Base-by-base conservation (phyloP, 768 basidiomycete genomes). In the Mycena filopes region DNA sequence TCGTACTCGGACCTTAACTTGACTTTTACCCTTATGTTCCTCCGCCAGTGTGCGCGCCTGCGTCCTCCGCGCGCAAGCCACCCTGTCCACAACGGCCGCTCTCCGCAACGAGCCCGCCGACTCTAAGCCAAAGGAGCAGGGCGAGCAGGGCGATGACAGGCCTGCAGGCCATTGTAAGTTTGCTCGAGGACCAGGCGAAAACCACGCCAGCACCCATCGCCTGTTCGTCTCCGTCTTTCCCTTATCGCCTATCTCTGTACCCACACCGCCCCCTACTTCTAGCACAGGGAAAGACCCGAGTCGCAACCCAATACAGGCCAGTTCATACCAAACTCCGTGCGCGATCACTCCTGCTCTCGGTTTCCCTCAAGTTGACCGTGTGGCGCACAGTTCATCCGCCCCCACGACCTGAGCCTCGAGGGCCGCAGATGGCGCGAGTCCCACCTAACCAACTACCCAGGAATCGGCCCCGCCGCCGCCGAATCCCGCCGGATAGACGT, bases 401-500 rank as follows among this genome's bases (percentile, higher is more conserved):
- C 86, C 12, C 73, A 78, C 61, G 78, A 82, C 66, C 80, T 85
- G 66, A 75, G 79, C 10, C 75, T 79, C 65, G 73, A 80, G 48
- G 77, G 78, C 59, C 79, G 80, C n/a, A 73, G 65, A 55, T 75
- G 73, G 42, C 69, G 65, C 31, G 70, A 68, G 28, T 63, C 51
- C 3, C 53, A 58, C 13, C 69, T 66, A 29, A 60, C 54, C 2
- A 79, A 77, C 43, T 77, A 79, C 28, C 72, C 84, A 9, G 72
- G 79, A 16, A 25, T 83, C 91, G 16, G 91, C 87, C 42, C 93
- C 90, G 33, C 77, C 81, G 23, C 81, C 83, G 11, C 73, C 79
- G 77, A 86, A 53, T 87, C 94, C 5, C 83, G 83, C 29, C 71
- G 79, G 28, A 75, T 77, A 10, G 96, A 98, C 75, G 75, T 87